Evolutionary conservation across 2,329 filamentous ascomycete genomes (phyloP), one percentile per base, ranked within the genome.

Genomic region (Pseudogymnoascus sp.): DNA sequence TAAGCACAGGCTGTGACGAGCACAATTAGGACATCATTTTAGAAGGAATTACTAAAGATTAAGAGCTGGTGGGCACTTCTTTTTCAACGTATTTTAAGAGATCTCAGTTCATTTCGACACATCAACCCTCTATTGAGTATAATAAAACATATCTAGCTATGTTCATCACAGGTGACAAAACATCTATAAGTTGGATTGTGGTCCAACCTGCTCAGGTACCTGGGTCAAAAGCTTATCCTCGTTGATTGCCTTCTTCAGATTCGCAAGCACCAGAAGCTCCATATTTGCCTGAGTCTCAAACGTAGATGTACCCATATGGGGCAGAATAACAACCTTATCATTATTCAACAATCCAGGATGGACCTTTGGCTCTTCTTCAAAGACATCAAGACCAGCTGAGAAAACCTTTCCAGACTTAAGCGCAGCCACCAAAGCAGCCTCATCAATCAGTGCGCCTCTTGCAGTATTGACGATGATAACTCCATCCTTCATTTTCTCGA

Each of bases 281-380:
- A 67, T 68, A 33, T 62, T 62, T n/a, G 40, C 46, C 31, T 61
- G 50, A 2, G 72, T 79, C 77, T 88, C 90, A 35, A 84, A 77
- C 0, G 89, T 93, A 78, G 82, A 90, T 1, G 91, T 95, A 0
- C 90, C 91, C 87, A 95, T 89, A 75, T 96, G 91, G 61, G 90
- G 91, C 42, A 93, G 77, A 26, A 96, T 79, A 66, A 93, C 78
- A 37, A 90, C 89, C 67, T 85, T 83, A 1, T 84, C 83, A 72
- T 93, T 92, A 19, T 78, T 76, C n/a, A 93, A 67, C 46, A 96
- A 78, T 1, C 87, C 88, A 0, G 86, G 84, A 72, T 95, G 88
- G 31, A 96, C 78, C 62, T 82, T 78, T 0, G 90, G 90, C 75
- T 95, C 90, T 26, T 91, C 78, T 72, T 93, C 90, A 71, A 86